These are phyloP conservation scores for Penicillium sp. DNA, from an alignment of 2,329 filamentous ascomycete genomes.

Conservation along the genomic window DNA sequence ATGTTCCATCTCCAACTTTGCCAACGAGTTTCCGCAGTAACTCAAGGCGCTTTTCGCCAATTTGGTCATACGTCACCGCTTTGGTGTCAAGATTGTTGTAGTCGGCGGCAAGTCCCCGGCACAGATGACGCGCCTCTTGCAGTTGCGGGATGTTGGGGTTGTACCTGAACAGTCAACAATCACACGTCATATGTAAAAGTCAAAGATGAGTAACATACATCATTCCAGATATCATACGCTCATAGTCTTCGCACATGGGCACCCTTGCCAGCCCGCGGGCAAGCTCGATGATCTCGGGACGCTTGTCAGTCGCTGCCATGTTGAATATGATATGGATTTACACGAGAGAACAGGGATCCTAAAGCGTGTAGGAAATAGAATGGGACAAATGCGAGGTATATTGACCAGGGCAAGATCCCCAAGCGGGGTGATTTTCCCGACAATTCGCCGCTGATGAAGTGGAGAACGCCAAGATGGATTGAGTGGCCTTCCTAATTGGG, in stretches of 20 bases:
- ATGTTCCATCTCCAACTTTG: conserved; percentile 29
- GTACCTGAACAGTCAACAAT: conserved; percentile 22
- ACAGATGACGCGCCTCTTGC: conserved; percentile 30
- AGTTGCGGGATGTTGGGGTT: conserved; percentile 29
- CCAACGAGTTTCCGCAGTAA: conserved; percentile 31
- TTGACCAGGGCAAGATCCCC: background rate
- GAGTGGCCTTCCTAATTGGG: conserved; percentile 3
- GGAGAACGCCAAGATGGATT: background rate
- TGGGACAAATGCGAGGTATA: background rate
- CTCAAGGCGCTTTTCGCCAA: conserved; percentile 26
- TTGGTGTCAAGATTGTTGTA: conserved; percentile 33
- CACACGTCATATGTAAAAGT: background rate
- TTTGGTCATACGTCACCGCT: conserved; percentile 27
- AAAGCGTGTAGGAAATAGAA: background rate
- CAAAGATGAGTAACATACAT: conserved; percentile 22
- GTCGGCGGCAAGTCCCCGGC: conserved; percentile 28
- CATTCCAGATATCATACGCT: conserved; percentile 39
- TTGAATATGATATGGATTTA: background rate
- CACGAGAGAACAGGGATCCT: background rate
- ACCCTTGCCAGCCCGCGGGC: conserved; percentile 27
- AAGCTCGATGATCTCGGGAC: conserved; percentile 32
- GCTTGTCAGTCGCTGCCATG: conserved; percentile 30
- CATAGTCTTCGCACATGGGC: conserved; percentile 37
- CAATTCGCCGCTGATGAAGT: background rate
- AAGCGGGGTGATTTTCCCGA: conserved; percentile 1